Conservation (phyloP, 805 yeast genomes). For the Yarrowia divulgata region DNA sequence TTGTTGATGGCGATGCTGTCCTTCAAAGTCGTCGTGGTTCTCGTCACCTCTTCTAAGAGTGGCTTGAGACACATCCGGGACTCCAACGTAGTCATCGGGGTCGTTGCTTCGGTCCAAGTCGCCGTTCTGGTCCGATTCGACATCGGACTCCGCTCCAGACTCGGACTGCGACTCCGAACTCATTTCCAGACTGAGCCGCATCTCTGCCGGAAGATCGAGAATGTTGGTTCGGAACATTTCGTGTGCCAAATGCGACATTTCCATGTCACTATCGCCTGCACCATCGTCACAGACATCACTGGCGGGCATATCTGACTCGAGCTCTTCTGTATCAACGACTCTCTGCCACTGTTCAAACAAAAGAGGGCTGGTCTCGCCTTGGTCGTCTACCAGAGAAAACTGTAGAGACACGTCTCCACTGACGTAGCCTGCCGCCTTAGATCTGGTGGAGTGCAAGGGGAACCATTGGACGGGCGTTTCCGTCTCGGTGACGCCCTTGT, state of each 20-base stretch:
- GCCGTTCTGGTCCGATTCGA: slow-evolving; percentile 18
- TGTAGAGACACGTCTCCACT: slow-evolving; percentile 21
- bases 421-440: slow-evolving; percentile 9
- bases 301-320: slow-evolving; percentile 27
- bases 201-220: slow-evolving; percentile 17
- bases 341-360: slow-evolving; percentile 17
- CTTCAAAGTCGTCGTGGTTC: slow-evolving; percentile 5
- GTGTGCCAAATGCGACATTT: slow-evolving; percentile 31
- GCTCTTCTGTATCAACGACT: not conserved
- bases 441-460: slow-evolving; percentile 11
- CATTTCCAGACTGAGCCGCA: slow-evolving; percentile 17
- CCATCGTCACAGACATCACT: slow-evolving; percentile 7
- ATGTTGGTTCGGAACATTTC: slow-evolving; percentile 36
- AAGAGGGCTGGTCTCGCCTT: not conserved
- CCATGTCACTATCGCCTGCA: slow-evolving; percentile 16
- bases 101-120: not conserved
- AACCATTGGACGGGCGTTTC: slow-evolving; percentile 15
- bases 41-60: slow-evolving; percentile 21
- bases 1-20: not conserved
- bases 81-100: slow-evolving; percentile 29
- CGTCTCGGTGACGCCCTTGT: slow-evolving; percentile 19
- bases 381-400: slow-evolving; percentile 24
- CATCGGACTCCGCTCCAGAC: slow-evolving; percentile 35
- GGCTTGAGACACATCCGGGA: slow-evolving; percentile 20
- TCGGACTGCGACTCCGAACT: slow-evolving; percentile 29